These are phyloP conservation scores for Cryptosporidium sp. DNA, from an alignment of 169 alveolate species.

Conservation along the genomic window DNA sequence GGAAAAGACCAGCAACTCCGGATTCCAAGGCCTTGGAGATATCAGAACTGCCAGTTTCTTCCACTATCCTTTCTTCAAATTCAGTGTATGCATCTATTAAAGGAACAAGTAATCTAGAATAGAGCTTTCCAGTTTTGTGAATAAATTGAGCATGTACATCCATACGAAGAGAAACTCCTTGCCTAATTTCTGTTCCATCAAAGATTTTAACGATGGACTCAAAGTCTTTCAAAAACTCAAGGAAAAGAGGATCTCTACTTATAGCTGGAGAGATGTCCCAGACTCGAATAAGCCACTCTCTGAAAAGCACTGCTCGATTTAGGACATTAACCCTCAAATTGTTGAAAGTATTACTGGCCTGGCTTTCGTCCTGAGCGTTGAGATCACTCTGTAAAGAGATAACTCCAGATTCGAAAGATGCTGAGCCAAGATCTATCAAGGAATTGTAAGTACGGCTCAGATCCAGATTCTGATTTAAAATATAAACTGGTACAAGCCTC, in stretches of 20 bases:
- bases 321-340: neutral
- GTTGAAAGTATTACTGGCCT: neutral
- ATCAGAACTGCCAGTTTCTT: neutral
- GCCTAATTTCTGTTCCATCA: neutral
- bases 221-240: neutral
- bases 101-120: neutral
- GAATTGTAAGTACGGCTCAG: neutral
- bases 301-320: conserved; percentile 38
- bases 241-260: neutral
- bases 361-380: neutral
- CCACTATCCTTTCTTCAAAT: neutral
- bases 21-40: neutral
- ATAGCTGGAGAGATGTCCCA: neutral
- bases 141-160: neutral
- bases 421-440: conserved; percentile 6
- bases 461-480: neutral
- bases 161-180: neutral
- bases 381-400: neutral
- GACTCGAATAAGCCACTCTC: conserved; percentile 38
- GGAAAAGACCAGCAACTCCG: conserved; percentile 7
- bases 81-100: neutral
- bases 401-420: neutral
- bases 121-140: neutral
- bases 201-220: neutral
- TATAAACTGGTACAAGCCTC: neutral